Conservation (phyloP, 140 eudicot genomes). For the Flaveria floridana region DNA sequence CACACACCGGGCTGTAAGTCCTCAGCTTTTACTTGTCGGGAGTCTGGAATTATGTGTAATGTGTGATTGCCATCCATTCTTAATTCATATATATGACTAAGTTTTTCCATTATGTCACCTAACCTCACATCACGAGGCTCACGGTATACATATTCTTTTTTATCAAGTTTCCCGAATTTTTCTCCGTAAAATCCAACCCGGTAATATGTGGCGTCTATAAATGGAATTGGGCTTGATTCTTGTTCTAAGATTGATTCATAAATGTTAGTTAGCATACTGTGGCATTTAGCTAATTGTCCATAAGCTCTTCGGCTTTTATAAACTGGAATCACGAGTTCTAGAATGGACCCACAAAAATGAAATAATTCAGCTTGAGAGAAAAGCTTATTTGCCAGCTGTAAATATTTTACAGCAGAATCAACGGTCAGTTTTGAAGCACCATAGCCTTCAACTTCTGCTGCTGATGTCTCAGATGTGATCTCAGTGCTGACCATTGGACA, state of each 20-base stretch:
- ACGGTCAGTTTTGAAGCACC: conserved; percentile 98
- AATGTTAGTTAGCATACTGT: conserved; percentile 82
- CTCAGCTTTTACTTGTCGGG: conserved; percentile 87
- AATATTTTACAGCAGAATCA: conserved; percentile 93
- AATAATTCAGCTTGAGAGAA: conserved; percentile 93
- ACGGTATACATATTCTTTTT: conserved; percentile 78
- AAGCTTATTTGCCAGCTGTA: conserved; percentile 94
- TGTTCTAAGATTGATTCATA: conserved; percentile 94
- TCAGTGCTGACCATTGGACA: conserved; percentile 96
- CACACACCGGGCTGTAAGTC: conserved; percentile 87
- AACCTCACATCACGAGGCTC: conserved; percentile 96
- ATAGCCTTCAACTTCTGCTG: conserved; percentile 97
- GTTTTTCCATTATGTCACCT: conserved; percentile 97
- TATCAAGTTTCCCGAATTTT: conserved; percentile 83
- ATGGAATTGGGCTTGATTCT: conserved; percentile 96
- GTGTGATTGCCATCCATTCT: conserved; percentile 83
- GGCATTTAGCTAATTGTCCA: conserved; percentile 94
- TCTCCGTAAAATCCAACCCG: conserved; percentile 97
- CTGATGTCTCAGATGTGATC: conserved; percentile 84
- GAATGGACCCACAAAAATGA: conserved; percentile 86
- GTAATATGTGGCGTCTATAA: conserved; percentile 90
- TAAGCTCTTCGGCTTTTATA: conserved; percentile 84
- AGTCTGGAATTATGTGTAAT: conserved; percentile 82
- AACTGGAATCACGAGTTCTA: conserved; percentile 91
- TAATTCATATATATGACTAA: conserved; percentile 87